These are phyloP conservation scores for Brassica incana DNA, from an alignment of 345 rosid species.

Conservation along the genomic window DNA sequence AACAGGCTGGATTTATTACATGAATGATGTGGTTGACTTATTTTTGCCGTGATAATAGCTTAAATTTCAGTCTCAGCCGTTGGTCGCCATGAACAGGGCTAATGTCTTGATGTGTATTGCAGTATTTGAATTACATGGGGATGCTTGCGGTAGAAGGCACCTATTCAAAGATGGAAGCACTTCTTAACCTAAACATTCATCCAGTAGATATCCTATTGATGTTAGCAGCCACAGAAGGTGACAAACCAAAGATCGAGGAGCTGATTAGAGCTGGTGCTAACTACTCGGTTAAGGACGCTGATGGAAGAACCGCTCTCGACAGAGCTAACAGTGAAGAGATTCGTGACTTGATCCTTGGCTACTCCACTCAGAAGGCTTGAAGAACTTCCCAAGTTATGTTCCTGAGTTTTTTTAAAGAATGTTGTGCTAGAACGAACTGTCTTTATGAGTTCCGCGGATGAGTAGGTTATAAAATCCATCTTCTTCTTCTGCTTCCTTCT, in stretches of 20 bases:
- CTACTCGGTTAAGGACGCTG: constrained; percentile 61
- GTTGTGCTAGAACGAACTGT: constrained; percentile 40
- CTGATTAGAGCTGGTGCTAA: constrained; percentile 80
- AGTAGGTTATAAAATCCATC: constrained; percentile 44
- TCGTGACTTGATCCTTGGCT: constrained; percentile 66
- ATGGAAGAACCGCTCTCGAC: constrained; percentile 74
- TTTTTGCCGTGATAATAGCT: too few species aligned
- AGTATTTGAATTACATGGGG: constrained; percentile 95
- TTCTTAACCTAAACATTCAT: constrained; percentile 68
- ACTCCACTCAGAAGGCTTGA: constrained; percentile 53
- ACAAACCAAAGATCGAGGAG: constrained; percentile 86
- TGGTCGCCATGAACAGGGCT: background rate
- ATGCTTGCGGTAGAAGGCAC: constrained; percentile 94
- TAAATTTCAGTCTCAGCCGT: too few species aligned
- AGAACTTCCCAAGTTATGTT: too few species aligned
- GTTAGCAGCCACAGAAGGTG: constrained; percentile 87
- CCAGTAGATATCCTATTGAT: constrained; percentile 80
- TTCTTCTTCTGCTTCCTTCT: constrained; percentile 10
- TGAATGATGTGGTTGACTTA: too few species aligned
- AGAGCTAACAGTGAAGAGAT: constrained; percentile 62
- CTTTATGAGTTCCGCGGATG: constrained; percentile 30
- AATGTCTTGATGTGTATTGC: constrained; percentile 32
- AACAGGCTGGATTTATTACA: too few species aligned
- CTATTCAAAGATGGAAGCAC: constrained; percentile 88
- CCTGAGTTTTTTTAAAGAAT: background rate